Conservation (phyloP, 257 asterid species). For the Jacaranda mimosifolia region DNA sequence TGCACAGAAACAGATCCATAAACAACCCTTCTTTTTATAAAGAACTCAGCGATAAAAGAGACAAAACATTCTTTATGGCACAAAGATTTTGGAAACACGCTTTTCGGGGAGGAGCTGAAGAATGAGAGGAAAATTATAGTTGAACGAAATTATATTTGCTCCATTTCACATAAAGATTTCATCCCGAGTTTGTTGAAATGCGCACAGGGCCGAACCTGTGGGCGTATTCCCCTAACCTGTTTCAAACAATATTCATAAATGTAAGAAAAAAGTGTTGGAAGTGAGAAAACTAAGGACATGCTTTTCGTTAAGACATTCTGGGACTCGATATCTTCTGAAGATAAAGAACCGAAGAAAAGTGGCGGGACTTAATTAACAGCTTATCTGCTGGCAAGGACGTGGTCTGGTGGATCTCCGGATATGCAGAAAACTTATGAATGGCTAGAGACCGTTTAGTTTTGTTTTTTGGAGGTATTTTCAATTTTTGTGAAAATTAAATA, state of each 20-base stretch:
- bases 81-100: constrained; percentile 36
- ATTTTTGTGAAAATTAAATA: too few relatives aligned
- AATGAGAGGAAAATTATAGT: constrained; percentile 27
- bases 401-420: background rate
- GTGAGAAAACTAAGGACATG: too few relatives aligned
- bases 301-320: too few relatives aligned
- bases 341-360: too few relatives aligned
- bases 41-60: constrained; percentile 2
- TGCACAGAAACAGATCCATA: background rate
- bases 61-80: constrained; percentile 24
- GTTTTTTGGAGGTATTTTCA: too few relatives aligned
- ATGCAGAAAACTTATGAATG: background rate
- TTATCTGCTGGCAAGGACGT: background rate
- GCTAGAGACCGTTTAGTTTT: background rate
- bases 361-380: background rate
- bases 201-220: background rate
- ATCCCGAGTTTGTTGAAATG: constrained; percentile 10
- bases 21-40: constrained; percentile 41
- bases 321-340: too few relatives aligned
- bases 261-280: too few relatives aligned
- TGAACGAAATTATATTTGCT: constrained; percentile 27
- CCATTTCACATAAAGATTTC: constrained; percentile 38
- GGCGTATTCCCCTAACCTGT: background rate
- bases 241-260: background rate
- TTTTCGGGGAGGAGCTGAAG: background rate